A percentile compares a stretch with the other conserved stretches of the same genome.
phyloP scores from a whole-genome alignment of 768 basidiomycete species.

The Collybia mongolica region DNA sequence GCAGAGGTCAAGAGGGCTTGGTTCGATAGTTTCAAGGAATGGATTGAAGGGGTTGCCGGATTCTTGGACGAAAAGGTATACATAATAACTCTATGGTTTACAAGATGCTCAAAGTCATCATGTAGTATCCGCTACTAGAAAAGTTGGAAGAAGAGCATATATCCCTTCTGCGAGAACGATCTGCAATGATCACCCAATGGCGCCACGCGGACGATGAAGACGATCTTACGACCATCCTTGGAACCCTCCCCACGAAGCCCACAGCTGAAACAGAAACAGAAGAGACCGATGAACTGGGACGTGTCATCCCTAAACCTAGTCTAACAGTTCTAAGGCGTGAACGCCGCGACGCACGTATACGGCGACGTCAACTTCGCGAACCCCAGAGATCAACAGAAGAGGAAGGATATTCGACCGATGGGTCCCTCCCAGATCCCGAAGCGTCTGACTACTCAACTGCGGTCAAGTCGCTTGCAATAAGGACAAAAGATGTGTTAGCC shows the following conservation, averaged over 20 bases:
- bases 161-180: conserved; percentile 72
- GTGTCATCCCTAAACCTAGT: conserved; percentile 44
- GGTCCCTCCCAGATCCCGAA: conserved; percentile 65
- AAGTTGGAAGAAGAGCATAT: conserved; percentile 74
- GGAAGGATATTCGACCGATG: conserved; percentile 89
- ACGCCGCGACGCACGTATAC: conserved; percentile 56
- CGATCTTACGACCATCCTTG: conserved; percentile 72
- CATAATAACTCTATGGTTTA: not conserved
- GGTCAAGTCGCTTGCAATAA: conserved; percentile 46
- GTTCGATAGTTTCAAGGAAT: conserved; percentile 77
- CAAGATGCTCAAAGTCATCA: not conserved
- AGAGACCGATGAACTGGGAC: conserved; percentile 64
- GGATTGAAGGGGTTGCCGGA: conserved; percentile 79
- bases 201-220: conserved; percentile 77
- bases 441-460: conserved; percentile 69
- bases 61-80: conserved; percentile 83
- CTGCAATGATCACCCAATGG: conserved; percentile 65
- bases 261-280: conserved; percentile 28
- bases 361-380: conserved; percentile 50
- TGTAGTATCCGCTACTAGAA: conserved; percentile 77
- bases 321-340: conserved; percentile 45
- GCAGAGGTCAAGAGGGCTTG: conserved; percentile 81
- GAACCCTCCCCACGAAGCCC: conserved; percentile 38
- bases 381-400: conserved; percentile 39
- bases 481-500: conserved; percentile 59